Conservation (phyloP, 306 rosid genomes). For the Corylus avellana region DNA sequence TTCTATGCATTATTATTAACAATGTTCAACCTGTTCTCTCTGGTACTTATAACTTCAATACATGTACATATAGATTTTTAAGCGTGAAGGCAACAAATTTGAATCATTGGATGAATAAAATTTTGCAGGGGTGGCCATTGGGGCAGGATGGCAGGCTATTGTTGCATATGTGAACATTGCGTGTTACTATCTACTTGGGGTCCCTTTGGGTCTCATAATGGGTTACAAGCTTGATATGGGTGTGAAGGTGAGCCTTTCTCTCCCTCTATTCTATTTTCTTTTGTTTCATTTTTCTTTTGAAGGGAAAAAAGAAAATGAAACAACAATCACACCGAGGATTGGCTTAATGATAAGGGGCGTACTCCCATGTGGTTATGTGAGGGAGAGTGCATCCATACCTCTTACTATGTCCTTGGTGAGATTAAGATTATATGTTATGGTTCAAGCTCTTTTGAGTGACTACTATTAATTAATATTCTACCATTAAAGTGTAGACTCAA, state of each 20-base stretch:
- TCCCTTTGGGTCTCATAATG: conserved; percentile 65
- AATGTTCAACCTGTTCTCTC: conserved; percentile 77
- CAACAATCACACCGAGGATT: too few species aligned
- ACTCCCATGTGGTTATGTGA: too few species aligned
- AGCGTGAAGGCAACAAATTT: neutral
- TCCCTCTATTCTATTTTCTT: neutral
- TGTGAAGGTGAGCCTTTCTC: conserved; percentile 37
- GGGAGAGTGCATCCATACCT: too few species aligned
- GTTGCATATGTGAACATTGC: conserved; percentile 73
- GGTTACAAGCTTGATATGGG: conserved; percentile 59
- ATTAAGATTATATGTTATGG: too few species aligned
- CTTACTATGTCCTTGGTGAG: too few species aligned
- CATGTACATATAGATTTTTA: neutral
- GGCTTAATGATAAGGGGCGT: too few species aligned
- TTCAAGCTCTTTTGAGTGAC: too few species aligned
- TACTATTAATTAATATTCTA: too few species aligned
- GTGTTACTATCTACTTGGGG: conserved; percentile 70
- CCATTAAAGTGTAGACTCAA: too few species aligned
- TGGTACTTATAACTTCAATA: conserved; percentile 29
- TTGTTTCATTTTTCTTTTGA: neutral
- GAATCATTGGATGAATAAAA: neutral
- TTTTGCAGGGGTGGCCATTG: conserved; percentile 69
- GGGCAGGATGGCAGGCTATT: conserved; percentile 82
- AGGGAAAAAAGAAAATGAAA: too few species aligned
- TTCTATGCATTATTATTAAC: conserved; percentile 61